Evolutionary conservation across 768 basidiomycete genomes (phyloP), one percentile per base, ranked within the genome.

Genomic region (Boletus rex-veris): DNA sequence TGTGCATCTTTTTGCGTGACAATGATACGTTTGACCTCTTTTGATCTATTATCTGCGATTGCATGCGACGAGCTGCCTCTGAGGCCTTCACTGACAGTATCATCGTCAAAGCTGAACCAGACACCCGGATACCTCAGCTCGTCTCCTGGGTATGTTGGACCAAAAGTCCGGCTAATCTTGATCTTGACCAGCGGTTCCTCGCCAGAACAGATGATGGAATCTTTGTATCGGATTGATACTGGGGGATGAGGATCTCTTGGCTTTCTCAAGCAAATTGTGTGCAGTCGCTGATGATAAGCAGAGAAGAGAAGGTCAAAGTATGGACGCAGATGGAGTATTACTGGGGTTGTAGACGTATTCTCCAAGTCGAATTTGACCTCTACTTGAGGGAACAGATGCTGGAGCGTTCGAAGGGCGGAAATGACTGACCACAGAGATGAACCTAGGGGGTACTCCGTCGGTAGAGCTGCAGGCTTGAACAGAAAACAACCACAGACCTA

Each of bases 281-380:
- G 87, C 18, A 93, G 76, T 19, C 90, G 82, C 60, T 93, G 91
- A 54, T 86, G 79, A 59, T 80, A 80, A 11, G 86, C 83, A 16
- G 90, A 90, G 70, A 92, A 93, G 41, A 93, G 76, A n/a, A 93
- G 79, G 66, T 92, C 89, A 49, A 93, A 75, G 65, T 92, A 87
- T 1, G 90, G 90, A 16, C 85, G 83, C 26, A 92, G 71, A 62
- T 92, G 88, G 0, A 93, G 72, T 62, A 93, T 79, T 21, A 92
- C 75, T 2, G 90, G 89, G 0, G 89, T 87, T 2, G 79, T 83
- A 12, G 81, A 75, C 14, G 87, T 79, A 30, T 83, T 71, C 61
- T 89, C 86, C 28, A 82, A 80, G 64, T 93, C 90, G 60, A 84
- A 91, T 71, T 90, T 90, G 66, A 93, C 76, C 58, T 92, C 88